These are phyloP conservation scores for Talaromyces sp. DNA, from an alignment of 2,329 filamentous ascomycete species.

Conservation along the genomic window DNA sequence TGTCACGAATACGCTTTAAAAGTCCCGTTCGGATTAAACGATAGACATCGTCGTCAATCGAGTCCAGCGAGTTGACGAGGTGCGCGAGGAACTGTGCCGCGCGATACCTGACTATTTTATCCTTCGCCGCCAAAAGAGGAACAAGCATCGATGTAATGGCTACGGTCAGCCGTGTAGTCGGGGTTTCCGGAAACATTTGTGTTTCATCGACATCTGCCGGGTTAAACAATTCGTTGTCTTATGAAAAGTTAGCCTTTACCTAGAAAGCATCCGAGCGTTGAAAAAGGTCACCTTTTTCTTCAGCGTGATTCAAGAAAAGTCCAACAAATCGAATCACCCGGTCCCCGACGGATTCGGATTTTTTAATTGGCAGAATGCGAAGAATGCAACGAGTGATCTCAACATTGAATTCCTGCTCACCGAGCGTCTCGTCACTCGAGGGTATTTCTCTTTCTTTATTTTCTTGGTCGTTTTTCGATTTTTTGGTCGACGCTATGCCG, in stretches of 20 bases:
- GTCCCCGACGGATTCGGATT: slow-evolving; percentile 84
- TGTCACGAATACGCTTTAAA: slow-evolving; percentile 82
- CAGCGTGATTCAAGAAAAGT: slow-evolving; percentile 71
- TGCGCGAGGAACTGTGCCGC: slow-evolving; percentile 86
- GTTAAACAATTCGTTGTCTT: slow-evolving; percentile 62
- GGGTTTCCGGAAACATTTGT: slow-evolving; percentile 72
- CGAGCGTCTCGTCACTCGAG: slow-evolving; percentile 59
- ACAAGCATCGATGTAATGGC: slow-evolving; percentile 68
- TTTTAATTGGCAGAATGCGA: slow-evolving; percentile 80
- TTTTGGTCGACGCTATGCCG: slow-evolving; percentile 44
- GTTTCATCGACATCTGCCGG: slow-evolving; percentile 63
- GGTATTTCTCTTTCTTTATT: slow-evolving; percentile 45
- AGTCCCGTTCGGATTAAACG: slow-evolving; percentile 73
- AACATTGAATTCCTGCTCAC: slow-evolving; percentile 79
- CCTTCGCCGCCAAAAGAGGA: slow-evolving; percentile 76
- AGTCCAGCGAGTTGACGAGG: slow-evolving; percentile 85
- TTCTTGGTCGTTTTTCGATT: slow-evolving; percentile 45
- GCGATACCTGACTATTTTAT: slow-evolving; percentile 86
- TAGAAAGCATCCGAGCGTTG: not conserved
- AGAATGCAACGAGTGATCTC: slow-evolving; percentile 81
- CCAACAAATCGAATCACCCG: slow-evolving; percentile 79
- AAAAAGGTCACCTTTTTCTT: slow-evolving; percentile 47
- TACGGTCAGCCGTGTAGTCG: slow-evolving; percentile 71
- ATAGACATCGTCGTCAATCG: slow-evolving; percentile 88
- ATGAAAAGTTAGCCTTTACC: slow-evolving; percentile 13